Percentiles rank a stretch among this genome's conserved stretches.
phyloP scores from a whole-genome alignment of 345 rosid species.

The Gossypium arboreum region DNA sequence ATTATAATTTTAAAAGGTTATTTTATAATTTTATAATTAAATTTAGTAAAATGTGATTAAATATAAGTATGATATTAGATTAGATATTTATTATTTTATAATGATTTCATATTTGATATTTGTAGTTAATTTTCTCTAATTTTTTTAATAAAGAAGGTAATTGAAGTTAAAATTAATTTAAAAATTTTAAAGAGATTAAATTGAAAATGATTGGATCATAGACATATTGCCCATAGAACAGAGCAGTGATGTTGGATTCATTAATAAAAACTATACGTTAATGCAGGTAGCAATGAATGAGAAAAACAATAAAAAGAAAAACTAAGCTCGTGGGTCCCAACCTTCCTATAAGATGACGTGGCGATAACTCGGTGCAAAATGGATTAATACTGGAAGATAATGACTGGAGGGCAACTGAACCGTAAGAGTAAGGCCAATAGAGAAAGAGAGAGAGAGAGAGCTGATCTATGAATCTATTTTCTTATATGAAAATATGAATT shows the following conservation, averaged over 20 bases:
- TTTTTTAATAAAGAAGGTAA: too few relatives aligned
- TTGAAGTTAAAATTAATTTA: too few relatives aligned
- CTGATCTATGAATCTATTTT: neutral
- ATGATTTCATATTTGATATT: too few relatives aligned
- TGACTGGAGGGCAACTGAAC: conserved; percentile 41
- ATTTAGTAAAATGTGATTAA: too few relatives aligned
- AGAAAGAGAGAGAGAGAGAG: neutral
- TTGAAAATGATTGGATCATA: too few relatives aligned
- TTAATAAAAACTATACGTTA: neutral
- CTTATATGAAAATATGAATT: conserved; percentile 6
- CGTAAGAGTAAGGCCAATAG: conserved; percentile 7
- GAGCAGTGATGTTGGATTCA: neutral
- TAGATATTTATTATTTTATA: too few relatives aligned
- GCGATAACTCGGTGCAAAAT: conserved; percentile 37
- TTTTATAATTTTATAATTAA: too few relatives aligned
- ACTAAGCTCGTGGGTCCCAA: conserved; percentile 33
- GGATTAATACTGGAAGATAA: conserved; percentile 54
- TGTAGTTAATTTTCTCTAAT: too few relatives aligned
- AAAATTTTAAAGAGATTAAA: too few relatives aligned
- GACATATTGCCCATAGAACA: too few relatives aligned
- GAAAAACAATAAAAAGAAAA: neutral
- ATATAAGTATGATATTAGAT: too few relatives aligned
- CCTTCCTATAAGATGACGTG: conserved; percentile 41
- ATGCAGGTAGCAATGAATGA: neutral
- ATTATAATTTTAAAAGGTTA: too few relatives aligned